Conservation (phyloP, 345 rosid genomes). For the Lumnitzera racemosa region DNA sequence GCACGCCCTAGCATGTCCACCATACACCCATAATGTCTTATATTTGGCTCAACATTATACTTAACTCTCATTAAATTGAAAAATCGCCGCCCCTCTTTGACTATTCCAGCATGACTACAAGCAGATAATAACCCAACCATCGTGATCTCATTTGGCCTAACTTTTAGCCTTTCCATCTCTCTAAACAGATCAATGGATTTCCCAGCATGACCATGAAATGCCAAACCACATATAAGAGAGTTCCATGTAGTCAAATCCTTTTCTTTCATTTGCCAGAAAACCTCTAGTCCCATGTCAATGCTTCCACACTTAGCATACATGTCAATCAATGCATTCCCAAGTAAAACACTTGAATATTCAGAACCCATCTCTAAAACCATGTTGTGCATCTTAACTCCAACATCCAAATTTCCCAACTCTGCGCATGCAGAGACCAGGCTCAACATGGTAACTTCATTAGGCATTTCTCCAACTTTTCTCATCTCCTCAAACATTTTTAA, state of each 20-base stretch:
- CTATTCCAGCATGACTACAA: conserved; percentile 48
- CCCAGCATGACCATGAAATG: conserved; percentile 39
- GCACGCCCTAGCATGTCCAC: conserved; percentile 51
- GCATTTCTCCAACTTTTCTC: conserved; percentile 7
- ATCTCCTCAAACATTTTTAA: conserved; percentile 27
- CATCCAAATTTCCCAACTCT: conserved; percentile 17
- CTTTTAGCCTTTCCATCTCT: conserved; percentile 29
- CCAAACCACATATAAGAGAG: conserved; percentile 35
- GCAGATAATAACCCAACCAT: conserved; percentile 36
- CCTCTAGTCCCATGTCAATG: conserved; percentile 28
- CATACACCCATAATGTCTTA: conserved; percentile 38
- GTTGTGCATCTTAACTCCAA: conserved; percentile 9
- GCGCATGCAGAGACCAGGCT: conserved; percentile 20
- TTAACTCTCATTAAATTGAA: conserved; percentile 23
- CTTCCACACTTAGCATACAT: conserved; percentile 28
- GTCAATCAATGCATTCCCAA: conserved; percentile 13
- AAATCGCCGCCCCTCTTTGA: conserved; percentile 28
- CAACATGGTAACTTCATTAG: conserved; percentile 15
- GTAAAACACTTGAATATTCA: conserved; percentile 6
- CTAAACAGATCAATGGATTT: conserved; percentile 30
- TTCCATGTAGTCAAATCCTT: conserved; percentile 31
- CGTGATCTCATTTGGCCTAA: conserved; percentile 31
- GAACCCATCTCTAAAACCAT: neutral
- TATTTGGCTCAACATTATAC: conserved; percentile 26
- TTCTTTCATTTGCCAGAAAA: conserved; percentile 25